phyloP scores from a whole-genome alignment of 75 land plant genomes.

The Cryptomeria japonica region DNA sequence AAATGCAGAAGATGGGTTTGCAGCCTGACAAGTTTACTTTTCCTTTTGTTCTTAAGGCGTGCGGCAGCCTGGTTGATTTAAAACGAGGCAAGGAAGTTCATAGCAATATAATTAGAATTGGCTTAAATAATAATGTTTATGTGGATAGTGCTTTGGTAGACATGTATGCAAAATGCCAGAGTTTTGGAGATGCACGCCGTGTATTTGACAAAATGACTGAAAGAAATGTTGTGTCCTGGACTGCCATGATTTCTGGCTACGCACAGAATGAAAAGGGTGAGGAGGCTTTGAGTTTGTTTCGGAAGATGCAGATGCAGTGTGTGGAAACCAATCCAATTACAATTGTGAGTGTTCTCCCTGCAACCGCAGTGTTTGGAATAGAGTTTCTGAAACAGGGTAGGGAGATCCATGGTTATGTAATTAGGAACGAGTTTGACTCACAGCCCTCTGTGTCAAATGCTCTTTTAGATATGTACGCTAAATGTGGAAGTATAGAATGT shows the following conservation, averaged over 20 bases:
- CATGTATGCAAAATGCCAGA: slow-evolving; percentile 21
- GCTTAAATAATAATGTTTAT: neutral
- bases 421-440: neutral
- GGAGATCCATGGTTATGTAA: slow-evolving; percentile 14
- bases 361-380: neutral
- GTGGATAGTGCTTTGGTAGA: slow-evolving; percentile 16
- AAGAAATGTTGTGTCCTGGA: slow-evolving; percentile 15
- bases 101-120: neutral
- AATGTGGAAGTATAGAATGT: neutral
- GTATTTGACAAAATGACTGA: slow-evolving; percentile 18
- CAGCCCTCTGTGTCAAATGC: slow-evolving; percentile 11
- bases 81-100: slow-evolving; percentile 9
- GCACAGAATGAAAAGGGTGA: neutral
- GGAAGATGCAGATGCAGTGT: slow-evolving; percentile 8
- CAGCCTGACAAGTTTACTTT: slow-evolving; percentile 8
- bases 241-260: slow-evolving; percentile 20
- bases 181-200: slow-evolving; percentile 9
- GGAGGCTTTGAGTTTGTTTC: slow-evolving; percentile 13
- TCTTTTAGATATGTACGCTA: slow-evolving; percentile 21
- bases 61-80: neutral
- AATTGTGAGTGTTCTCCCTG: slow-evolving; percentile 14
- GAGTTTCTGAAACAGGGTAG: neutral
- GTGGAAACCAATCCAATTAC: slow-evolving; percentile 5
- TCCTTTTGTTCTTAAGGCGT: slow-evolving; percentile 13
- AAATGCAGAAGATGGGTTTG: slow-evolving; percentile 9